Evolutionary conservation across 2,329 filamentous ascomycete genomes (phyloP).

Genomic region (Colletotrichum sublineola): DNA sequence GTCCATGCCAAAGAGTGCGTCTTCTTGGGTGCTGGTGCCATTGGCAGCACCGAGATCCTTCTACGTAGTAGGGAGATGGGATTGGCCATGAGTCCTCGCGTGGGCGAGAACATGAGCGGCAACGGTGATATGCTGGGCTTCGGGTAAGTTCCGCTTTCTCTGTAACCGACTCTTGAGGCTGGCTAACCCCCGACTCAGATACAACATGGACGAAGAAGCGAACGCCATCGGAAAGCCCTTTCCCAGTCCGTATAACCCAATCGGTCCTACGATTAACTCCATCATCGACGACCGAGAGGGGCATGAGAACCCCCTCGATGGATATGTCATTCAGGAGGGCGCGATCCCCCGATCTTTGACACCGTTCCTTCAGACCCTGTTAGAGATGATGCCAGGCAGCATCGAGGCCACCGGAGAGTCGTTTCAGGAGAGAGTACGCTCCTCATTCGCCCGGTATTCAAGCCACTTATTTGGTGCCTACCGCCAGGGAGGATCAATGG

Average conservation of each 20-base stretch:
- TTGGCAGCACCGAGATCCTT: constrained; percentile 76
- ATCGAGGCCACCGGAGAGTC: constrained; percentile 54
- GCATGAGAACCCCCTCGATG: constrained; percentile 68
- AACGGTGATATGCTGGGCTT: constrained; percentile 77
- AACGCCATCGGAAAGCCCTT: constrained; percentile 67
- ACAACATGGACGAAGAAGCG: constrained; percentile 69
- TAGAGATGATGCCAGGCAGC: constrained; percentile 67
- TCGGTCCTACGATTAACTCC: constrained; percentile 73
- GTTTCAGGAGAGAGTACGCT: constrained; percentile 58
- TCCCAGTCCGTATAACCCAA: constrained; percentile 64
- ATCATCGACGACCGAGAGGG: constrained; percentile 71
- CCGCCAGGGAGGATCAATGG: constrained; percentile 65
- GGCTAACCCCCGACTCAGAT: constrained; percentile 54
- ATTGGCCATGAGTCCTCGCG: constrained; percentile 66
- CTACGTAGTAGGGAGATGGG: constrained; percentile 71
- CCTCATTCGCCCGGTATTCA: constrained; percentile 62
- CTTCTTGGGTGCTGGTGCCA: constrained; percentile 74
- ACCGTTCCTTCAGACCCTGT: constrained; percentile 67
- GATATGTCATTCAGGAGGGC: constrained; percentile 75
- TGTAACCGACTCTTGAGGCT: constrained; percentile 28
- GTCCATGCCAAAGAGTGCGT: constrained; percentile 74
- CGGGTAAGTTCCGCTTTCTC: constrained; percentile 56
- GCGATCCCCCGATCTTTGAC: constrained; percentile 70
- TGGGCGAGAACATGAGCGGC: constrained; percentile 73
- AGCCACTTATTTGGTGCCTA: constrained; percentile 72